Evolutionary conservation across 2,329 filamentous ascomycete genomes (phyloP), one percentile per base, ranked within the genome.

Genomic region (Paraphoma sp.): DNA sequence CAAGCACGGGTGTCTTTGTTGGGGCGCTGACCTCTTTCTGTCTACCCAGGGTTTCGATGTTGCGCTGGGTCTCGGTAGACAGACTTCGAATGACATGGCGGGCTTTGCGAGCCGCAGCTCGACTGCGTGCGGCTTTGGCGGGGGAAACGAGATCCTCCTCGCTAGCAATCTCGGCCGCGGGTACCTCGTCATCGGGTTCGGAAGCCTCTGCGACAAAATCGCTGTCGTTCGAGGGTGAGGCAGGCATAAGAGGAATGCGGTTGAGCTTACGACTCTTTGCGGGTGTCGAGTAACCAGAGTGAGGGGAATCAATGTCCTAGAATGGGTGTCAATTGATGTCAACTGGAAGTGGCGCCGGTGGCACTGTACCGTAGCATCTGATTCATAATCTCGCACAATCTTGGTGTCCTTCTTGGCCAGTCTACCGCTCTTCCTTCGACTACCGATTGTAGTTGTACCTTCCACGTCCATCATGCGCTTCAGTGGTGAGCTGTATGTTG

Each of bases 181-280:
- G 12, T 4, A 51, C 14, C 0, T 67, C 59, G 1, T 67, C 65
- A 4, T 63, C 63, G 3, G 51, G 33, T 8, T 63, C 62, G 0
- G 53, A 56, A 2, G 54, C 54, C 1, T 58, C 59, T 10, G 55
- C 48, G 6, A 59, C 46, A 29, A 65, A 69, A 6, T 69, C 63
- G 38, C 59, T 63, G 45, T 68, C 63, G 2, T 64, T 58, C 3
- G 53, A 40, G 6, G 56, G 50, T 28, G 54, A 50, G 4, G 38
- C 41, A 5, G 48, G 53, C 0, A 40, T 47, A 4, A 45, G 17
- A 1, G 51, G 50, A 4, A 54, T 30, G 16, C 45, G 56, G 7
- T 38, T 44, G 4, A 54, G 41, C 42, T 57, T 64, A 31, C 52
- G 56, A 38, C 57, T 62, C 56, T 67, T 67, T 11, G 49, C 31